Evolutionary conservation across 225 moss, liverwort and hornwort species (phyloP).

Genomic region (Thuidium tamariscinum): DNA sequence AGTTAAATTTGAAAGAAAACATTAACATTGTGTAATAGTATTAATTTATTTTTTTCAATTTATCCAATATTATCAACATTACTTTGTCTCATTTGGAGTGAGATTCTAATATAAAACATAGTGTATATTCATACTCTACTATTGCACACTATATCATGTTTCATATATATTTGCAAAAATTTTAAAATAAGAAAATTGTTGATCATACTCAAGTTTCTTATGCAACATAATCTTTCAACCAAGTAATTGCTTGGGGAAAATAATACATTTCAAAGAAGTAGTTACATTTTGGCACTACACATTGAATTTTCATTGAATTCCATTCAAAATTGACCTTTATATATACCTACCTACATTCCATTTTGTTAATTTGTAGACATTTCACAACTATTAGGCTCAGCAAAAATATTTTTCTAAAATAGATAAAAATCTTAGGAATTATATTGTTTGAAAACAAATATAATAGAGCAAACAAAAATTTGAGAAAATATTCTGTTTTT

Average conservation of each 20-base stretch:
- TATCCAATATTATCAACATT: accelerated
- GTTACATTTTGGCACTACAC: neutral
- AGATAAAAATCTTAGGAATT: no score
- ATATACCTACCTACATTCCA: no score
- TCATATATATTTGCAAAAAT: neutral
- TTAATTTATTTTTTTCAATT: neutral
- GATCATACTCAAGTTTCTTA: neutral
- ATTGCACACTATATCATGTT: neutral
- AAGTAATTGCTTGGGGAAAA: neutral
- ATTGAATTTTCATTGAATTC: neutral
- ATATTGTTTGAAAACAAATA: neutral
- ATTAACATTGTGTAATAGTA: neutral
- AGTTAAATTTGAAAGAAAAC: neutral
- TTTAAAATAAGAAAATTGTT: neutral
- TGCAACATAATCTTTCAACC: neutral
- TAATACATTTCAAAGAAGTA: neutral
- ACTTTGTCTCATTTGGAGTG: accelerated
- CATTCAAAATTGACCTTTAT: neutral
- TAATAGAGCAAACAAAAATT: accelerated
- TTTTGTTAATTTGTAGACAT: no score
- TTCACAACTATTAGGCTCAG: accelerated
- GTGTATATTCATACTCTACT: neutral
- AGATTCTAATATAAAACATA: neutral
- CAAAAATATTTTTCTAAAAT: neutral
- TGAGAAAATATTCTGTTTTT: neutral